These are phyloP conservation scores for Neonectria ditissima DNA, from an alignment of 2,329 filamentous ascomycete genomes.

Conservation along the genomic window DNA sequence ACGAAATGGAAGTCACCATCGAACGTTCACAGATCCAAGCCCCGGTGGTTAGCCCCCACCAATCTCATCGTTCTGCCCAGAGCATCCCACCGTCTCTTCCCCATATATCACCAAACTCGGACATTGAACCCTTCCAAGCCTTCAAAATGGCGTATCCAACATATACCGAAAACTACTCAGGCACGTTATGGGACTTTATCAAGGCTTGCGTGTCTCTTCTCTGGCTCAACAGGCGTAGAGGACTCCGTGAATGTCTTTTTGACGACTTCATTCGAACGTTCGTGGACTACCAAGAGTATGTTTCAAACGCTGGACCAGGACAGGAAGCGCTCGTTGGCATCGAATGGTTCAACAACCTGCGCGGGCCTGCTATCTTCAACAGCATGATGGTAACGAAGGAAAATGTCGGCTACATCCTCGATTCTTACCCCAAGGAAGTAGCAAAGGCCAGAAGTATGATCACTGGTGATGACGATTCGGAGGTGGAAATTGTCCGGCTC, in stretches of 20 bases:
- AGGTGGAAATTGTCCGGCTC: neutral
- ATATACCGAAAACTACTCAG: slow-evolving; percentile 55
- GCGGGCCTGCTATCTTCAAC: slow-evolving; percentile 46
- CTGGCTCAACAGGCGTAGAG: slow-evolving; percentile 49
- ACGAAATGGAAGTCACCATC: slow-evolving; percentile 25
- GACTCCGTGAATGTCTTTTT: slow-evolving; percentile 58
- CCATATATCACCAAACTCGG: slow-evolving; percentile 5
- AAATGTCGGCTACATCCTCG: slow-evolving; percentile 51
- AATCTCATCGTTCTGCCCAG: slow-evolving; percentile 2
- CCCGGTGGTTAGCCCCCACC: slow-evolving; percentile 1
- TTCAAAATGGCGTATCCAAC: slow-evolving; percentile 59
- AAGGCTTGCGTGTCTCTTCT: slow-evolving; percentile 58
- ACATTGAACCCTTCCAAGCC: slow-evolving; percentile 48
- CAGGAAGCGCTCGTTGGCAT: slow-evolving; percentile 52
- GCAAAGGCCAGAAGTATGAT: slow-evolving; percentile 35
- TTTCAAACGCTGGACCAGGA: slow-evolving; percentile 41
- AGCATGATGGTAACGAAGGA: slow-evolving; percentile 50
- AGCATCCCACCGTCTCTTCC: neutral
- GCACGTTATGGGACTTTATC: slow-evolving; percentile 56
- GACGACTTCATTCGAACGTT: slow-evolving; percentile 66
- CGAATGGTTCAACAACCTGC: slow-evolving; percentile 55
- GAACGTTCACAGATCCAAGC: slow-evolving; percentile 12
- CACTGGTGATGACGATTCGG: slow-evolving; percentile 17
- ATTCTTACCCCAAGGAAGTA: slow-evolving; percentile 50
- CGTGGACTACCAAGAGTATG: slow-evolving; percentile 57